Percentiles rank a stretch among this genome's conserved stretches.
Evolutionary conservation across 208 protist species (phyloP).

Genomic region (Acanthamoeba lenticulata): DNA sequence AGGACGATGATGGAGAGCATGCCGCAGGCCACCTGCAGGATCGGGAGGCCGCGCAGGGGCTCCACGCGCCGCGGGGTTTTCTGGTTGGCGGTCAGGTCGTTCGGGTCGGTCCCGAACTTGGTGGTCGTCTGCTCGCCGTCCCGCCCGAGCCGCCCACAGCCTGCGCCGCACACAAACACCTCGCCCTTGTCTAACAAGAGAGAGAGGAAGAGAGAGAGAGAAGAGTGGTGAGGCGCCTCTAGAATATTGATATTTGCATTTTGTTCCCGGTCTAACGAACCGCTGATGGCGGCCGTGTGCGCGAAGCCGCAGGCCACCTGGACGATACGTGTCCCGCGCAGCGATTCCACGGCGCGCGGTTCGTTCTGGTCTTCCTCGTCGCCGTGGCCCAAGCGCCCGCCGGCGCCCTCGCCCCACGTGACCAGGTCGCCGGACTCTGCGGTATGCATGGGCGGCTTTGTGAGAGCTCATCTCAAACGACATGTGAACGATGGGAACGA

Average conservation of each 20-base stretch:
- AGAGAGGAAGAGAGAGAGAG: background rate
- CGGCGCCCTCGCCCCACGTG: conserved; percentile 47
- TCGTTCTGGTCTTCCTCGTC: conserved; percentile 65
- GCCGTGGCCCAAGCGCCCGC: conserved; percentile 29
- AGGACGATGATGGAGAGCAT: background rate
- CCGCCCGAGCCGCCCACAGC: background rate
- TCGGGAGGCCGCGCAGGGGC: background rate
- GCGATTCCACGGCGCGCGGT: background rate
- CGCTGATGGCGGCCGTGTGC: conserved; percentile 36
- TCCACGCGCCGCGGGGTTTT: conserved; percentile 6
- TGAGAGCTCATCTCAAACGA: background rate
- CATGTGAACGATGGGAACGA: background rate
- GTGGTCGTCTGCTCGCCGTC: background rate
- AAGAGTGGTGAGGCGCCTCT: too few relatives aligned
- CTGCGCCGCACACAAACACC: conserved; percentile 34
- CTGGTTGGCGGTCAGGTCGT: background rate
- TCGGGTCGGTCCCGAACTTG: background rate
- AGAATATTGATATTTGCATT: too few relatives aligned
- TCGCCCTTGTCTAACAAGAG: conserved; percentile 12
- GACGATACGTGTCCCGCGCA: conserved; percentile 15
- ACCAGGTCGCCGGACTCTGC: conserved; percentile 47
- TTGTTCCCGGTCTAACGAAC: too few relatives aligned
- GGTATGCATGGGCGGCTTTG: background rate
- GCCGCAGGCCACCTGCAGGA: conserved; percentile 40
- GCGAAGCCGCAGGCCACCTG: conserved; percentile 44